Evolutionary conservation across 257 asterid genomes (phyloP), one percentile per base, ranked within the genome.

Genomic region (Catharanthus roseus): DNA sequence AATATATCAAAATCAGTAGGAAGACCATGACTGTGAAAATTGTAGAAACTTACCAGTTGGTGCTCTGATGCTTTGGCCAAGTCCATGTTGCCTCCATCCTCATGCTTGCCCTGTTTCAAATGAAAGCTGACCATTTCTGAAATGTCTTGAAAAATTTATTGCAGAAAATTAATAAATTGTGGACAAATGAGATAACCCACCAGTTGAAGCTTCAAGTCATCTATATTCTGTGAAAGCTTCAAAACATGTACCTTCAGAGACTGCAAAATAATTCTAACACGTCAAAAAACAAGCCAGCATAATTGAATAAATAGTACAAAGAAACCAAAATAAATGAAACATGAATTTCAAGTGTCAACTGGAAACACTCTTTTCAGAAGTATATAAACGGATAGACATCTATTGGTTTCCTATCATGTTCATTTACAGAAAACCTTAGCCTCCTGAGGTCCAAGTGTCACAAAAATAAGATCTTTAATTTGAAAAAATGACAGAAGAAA

Each of bases 221-320:
- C 95, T 78, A 95, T 79, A 72, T 89, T 85, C 82, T 44, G 82
- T 74, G 77, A 73, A 81, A 95, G 99, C 97, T 91, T 87, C 79
- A 95, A 75, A 75, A 95, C 92, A 71, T 91, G 89, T 72, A 95
- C 76, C 81, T 89, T 86, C 85, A 95, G 83, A 78, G 99, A 91
- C 99, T 95, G 97, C 91, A 84, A 54, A 69, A 79, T 47, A 81
- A 34, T 26, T 67, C 7, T 61, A 11, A 61, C 15, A 33, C 6
- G 66, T 31, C 19, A 16, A 18, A 57, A 42, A 29, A 33, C 42
- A 33, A 61, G 13, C 7, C 5, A 19, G 33, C 12, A 31, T 13
- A 10, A 61, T 33, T n/a, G 26, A 33, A 33, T 42, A 1, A 61
- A 61, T 18, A 33, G 1, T 61, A 66, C 56, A 24, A 56, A 42